Conservation (phyloP, 192 early-diverging fungal species). For the Backusella mclennaniae region DNA sequence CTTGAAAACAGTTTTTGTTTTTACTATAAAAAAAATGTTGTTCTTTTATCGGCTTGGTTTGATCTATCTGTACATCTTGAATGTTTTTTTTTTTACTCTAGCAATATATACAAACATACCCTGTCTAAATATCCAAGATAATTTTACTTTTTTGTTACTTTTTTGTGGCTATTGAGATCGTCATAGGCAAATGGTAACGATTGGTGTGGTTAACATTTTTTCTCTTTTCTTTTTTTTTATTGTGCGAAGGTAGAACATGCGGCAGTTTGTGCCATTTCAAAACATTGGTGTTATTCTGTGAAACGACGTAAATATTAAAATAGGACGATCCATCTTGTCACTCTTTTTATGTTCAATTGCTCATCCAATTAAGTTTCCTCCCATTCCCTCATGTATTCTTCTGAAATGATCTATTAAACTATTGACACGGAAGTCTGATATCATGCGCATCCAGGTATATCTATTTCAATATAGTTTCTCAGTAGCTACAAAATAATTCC, state of each 20-base stretch:
- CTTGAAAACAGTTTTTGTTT: too few species aligned
- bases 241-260: background rate
- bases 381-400: background rate
- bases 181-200: background rate
- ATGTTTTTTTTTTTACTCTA: too few species aligned
- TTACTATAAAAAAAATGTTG: too few species aligned
- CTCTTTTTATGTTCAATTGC: background rate
- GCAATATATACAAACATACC: background rate
- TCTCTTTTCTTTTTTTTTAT: too few species aligned
- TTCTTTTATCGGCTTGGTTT: too few species aligned
- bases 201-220: background rate
- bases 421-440: background rate
- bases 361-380: background rate
- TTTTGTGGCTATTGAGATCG: background rate
- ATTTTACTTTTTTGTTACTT: background rate
- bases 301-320: background rate
- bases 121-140: background rate
- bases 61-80: too few species aligned
- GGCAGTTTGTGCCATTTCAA: background rate
- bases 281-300: background rate
- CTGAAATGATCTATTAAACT: background rate
- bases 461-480: too few species aligned
- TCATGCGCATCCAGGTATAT: background rate
- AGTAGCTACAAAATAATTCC: too few species aligned
- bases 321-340: background rate